Conservation (phyloP, 805 yeast genomes). For the Yarrowia divulgata region DNA sequence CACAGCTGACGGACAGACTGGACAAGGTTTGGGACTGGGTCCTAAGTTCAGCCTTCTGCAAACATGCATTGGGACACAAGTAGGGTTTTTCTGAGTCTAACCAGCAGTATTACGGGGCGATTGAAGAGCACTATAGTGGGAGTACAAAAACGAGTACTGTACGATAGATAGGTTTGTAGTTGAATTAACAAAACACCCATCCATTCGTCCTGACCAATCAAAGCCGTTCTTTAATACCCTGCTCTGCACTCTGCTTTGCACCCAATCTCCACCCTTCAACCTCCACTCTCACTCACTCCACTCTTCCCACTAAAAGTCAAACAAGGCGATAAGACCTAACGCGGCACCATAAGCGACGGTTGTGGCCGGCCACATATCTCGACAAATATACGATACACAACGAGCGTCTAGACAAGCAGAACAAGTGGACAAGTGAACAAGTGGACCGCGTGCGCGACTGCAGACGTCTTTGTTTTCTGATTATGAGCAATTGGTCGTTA, state of each 20-base stretch:
- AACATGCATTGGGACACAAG: background rate
- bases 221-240: too few relatives aligned
- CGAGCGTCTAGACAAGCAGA: background rate
- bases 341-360: constrained; percentile 13
- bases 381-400: background rate
- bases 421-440: too few relatives aligned
- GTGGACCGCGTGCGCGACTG: too few relatives aligned
- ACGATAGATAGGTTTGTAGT: too few relatives aligned
- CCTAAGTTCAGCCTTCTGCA: background rate
- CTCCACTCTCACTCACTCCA: background rate
- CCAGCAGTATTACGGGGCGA: background rate
- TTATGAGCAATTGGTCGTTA: background rate
- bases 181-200: too few relatives aligned
- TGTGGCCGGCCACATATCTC: background rate
- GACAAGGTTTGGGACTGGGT: background rate
- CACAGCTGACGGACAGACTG: background rate
- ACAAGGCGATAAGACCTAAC: constrained; percentile 23
- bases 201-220: too few relatives aligned
- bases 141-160: too few relatives aligned
- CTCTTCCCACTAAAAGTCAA: background rate
- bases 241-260: too few relatives aligned
- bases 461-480: too few relatives aligned
- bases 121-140: too few relatives aligned
- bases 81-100: background rate
- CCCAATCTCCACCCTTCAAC: background rate